Evolutionary conservation across 768 basidiomycete species (phyloP), one percentile per base, ranked within the genome.

Genomic region (Russula compacta): DNA sequence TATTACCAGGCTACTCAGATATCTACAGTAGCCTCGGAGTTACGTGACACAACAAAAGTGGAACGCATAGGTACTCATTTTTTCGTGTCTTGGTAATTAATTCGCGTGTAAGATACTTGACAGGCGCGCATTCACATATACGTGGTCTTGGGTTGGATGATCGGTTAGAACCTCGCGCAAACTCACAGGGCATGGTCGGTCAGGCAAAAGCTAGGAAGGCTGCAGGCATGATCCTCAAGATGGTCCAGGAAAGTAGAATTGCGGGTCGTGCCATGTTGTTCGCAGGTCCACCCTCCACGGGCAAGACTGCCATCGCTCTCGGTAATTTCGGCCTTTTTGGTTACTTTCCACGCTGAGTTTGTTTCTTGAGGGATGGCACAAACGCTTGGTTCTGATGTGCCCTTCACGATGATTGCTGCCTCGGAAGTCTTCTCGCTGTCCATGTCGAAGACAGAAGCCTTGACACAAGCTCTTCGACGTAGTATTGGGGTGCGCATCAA

Each of bases 381-480:
- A 73, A 92, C 87, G 2, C 78, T 99, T 21, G 97, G 97, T 0
- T 68, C 87, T 10, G 97, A 98, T 68, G 95, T 98, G 1, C 97
- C 97, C 0, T 99, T 98, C 73, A 98, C 94, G 7, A 94, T 92
- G 85, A 93, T 99, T 69, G 92, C 94, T 15, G 97, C 87, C 21
- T 94, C 92, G 77, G 97, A 99, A 73, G 95, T 99, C 61, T 98
- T 95, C 77, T 98, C 95, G 47, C 80, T 97, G 39, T 92, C 94
- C 68, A 97, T 98, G 92, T 94, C 90, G 33, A 98, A 98, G 76
- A 99, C 97, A 2, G 97, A 99, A 71, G 94, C 94, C 21, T 81
- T 99, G 62, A 98, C 95, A 0, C 95, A 98, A 71, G 93, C 95
- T 0, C 92, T 99, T 75, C 81, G 95, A 67, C 79, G 95, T 68